Percentiles rank a stretch among this genome's conserved stretches.
Evolutionary conservation across 2,329 filamentous ascomycete species (phyloP).

Genomic region (Alternaria infectoria): DNA sequence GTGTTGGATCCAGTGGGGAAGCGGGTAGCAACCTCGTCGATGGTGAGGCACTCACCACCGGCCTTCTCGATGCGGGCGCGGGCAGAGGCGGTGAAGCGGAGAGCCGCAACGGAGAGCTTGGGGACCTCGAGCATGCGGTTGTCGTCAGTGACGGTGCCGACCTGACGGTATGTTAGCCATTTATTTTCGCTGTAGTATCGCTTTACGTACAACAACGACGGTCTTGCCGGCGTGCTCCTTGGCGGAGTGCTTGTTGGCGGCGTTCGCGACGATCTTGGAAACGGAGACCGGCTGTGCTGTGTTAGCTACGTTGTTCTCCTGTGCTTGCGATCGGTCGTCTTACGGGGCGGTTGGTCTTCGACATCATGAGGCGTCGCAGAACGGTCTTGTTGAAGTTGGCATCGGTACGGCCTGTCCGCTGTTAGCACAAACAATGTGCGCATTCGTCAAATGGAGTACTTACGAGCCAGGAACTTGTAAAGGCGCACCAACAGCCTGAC

Average conservation of each 20-base stretch:
- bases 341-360: constrained; percentile 85
- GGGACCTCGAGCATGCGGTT: constrained; percentile 83
- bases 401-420: constrained; percentile 82
- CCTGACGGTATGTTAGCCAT: constrained; percentile 26
- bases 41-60: constrained; percentile 91
- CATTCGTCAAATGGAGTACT: constrained; percentile 50
- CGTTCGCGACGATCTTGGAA: constrained; percentile 78
- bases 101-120: constrained; percentile 91
- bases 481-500: constrained; percentile 97
- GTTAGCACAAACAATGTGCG: constrained; percentile 33
- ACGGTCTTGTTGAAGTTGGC: constrained; percentile 98
- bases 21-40: constrained; percentile 96
- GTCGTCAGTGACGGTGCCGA: constrained; percentile 97
- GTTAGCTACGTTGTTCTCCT: constrained; percentile 21
- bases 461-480: constrained; percentile 96
- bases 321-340: constrained; percentile 17
- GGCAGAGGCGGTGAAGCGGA: constrained; percentile 95
- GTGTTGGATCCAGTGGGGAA: constrained; percentile 97
- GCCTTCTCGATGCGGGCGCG: constrained; percentile 92
- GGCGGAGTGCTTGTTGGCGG: constrained; percentile 58
- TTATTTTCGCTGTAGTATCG: not conserved
- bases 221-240: constrained; percentile 76
- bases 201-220: constrained; percentile 70
- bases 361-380: constrained; percentile 97
- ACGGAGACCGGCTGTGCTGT: constrained; percentile 72